Evolutionary conservation across 495 filamentous ascomycete genomes (phyloP), one percentile per base, ranked within the genome.

Genomic region (Hypoxylon rickii): DNA sequence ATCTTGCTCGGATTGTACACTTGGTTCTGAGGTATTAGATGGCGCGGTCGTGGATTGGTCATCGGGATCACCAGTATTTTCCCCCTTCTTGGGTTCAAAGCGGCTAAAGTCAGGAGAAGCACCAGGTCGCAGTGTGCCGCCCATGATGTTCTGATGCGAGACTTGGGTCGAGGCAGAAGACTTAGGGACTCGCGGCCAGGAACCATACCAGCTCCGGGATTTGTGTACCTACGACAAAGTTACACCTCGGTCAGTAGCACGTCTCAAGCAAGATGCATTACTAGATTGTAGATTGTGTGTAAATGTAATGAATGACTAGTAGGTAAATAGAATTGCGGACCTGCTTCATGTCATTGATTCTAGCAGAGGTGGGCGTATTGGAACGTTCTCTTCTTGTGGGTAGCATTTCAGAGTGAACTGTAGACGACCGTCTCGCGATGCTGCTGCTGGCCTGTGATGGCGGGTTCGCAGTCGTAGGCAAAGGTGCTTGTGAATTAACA

Each of bases 111-210:
- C 76, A 3, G 73, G 69, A 3, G 70, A 49, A 6, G 62, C 55
- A 12, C 50, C 66, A 2, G 76, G 68, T 44, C 70, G 70, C 34
- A 72, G 53, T 7, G 76, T 78, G 46, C 72, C 74, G 58, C 81
- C 87, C 47, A 86, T 79, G 26, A 91, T 89, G 44, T 85, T 89
- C 73, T 92, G 88, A 67, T 84, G 85, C 49, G 86, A 88, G 68
- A 90, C 81, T 71, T 89, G 81, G 41, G 85, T 90, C 44, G 88
- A 85, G 39, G 88, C 80, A 31, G 79, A 76, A 19, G 88, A 86
- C 69, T 92, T 92, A 31, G 79, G 76, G 17, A 71, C 72, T 65
- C 79, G 77, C 18, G 87, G 83, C 86, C 86, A 84, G n/a, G 80
- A 83, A 24, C 81, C 81, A 44, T 83, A 83, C 83, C 83, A 92